A percentile compares a stretch with the other conserved stretches of the same genome.
These are phyloP conservation scores for Calonectria crousiana DNA, from an alignment of 2,329 filamentous ascomycete genomes.

Conservation along the genomic window DNA sequence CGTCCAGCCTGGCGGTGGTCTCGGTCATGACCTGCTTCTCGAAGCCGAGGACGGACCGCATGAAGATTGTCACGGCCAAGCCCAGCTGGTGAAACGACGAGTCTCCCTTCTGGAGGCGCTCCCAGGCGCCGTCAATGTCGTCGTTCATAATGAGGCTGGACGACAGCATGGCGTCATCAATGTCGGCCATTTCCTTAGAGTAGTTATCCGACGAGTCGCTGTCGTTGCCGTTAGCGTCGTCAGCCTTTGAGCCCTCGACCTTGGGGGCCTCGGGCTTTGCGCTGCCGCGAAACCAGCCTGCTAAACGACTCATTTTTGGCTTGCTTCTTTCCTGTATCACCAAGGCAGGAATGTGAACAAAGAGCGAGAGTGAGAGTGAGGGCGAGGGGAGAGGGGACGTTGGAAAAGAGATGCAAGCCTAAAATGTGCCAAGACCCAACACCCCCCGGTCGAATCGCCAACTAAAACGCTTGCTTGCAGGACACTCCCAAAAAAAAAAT, in stretches of 20 bases:
- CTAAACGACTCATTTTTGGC: conserved; percentile 60
- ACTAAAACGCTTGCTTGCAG: not conserved
- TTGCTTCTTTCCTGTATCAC: not conserved
- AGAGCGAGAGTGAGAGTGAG: not conserved
- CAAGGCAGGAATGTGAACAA: not conserved
- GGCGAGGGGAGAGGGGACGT: not conserved
- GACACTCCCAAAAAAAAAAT: not conserved
- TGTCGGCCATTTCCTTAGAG: conserved; percentile 63
- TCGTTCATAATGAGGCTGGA: conserved; percentile 86
- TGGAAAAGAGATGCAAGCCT: conserved; percentile 8
- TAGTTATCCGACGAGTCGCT: conserved; percentile 43
- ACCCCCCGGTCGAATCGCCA: not conserved
- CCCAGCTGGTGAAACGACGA: conserved; percentile 93
- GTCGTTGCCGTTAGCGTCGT: conserved; percentile 49
- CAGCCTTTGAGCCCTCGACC: not conserved
- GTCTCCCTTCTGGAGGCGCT: conserved; percentile 75
- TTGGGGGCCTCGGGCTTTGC: conserved; percentile 43
- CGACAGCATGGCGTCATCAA: conserved; percentile 72
- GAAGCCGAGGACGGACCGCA: conserved; percentile 88
- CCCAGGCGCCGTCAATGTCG: conserved; percentile 87
- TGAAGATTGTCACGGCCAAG: conserved; percentile 83
- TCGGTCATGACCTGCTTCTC: conserved; percentile 93
- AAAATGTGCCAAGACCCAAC: not conserved
- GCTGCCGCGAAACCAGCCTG: conserved; percentile 64
- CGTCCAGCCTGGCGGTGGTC: conserved; percentile 77